These are phyloP conservation scores for Taphrina confusa DNA, from an alignment of 1,139 yeast species.

Conservation along the genomic window DNA sequence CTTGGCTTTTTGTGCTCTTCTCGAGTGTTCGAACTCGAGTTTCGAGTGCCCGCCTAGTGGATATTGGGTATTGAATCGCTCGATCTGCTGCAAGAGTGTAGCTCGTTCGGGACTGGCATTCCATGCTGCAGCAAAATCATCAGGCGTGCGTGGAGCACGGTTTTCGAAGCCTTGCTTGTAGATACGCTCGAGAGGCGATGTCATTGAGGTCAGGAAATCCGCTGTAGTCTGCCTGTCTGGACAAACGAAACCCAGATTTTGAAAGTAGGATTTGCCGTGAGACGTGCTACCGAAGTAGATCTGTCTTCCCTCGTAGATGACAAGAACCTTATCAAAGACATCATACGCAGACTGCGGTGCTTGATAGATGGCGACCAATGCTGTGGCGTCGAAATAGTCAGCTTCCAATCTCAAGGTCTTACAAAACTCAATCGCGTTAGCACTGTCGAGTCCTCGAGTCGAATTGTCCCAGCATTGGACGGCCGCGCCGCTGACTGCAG, in stretches of 20 bases:
- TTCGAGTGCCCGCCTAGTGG: conserved; percentile 29
- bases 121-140: conserved; percentile 71
- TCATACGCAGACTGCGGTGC: conserved; percentile 78
- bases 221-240: conserved; percentile 80
- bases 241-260: conserved; percentile 69
- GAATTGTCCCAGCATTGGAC: conserved; percentile 76
- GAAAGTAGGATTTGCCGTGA: conserved; percentile 62
- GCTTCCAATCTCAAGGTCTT: conserved; percentile 68
- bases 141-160: conserved; percentile 66
- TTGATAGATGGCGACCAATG: conserved; percentile 78
- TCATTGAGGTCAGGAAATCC: conserved; percentile 75
- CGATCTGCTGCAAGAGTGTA: conserved; percentile 50
- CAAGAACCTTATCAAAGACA: conserved; percentile 69
- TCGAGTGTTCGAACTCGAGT: conserved; percentile 11
- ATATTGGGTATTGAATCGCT: conserved; percentile 44
- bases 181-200: conserved; percentile 70
- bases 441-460: conserved; percentile 73
- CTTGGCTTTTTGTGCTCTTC: conserved; percentile 45
- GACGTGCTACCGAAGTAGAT: conserved; percentile 67
- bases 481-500: conserved; percentile 61
- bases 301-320: conserved; percentile 76
- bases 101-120: conserved; percentile 57
- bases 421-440: conserved; percentile 74
- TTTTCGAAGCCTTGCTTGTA: conserved; percentile 59
- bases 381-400: conserved; percentile 58